Evolutionary conservation across 768 basidiomycete species (phyloP).

Genomic region (Sarcodon aspratus): DNA sequence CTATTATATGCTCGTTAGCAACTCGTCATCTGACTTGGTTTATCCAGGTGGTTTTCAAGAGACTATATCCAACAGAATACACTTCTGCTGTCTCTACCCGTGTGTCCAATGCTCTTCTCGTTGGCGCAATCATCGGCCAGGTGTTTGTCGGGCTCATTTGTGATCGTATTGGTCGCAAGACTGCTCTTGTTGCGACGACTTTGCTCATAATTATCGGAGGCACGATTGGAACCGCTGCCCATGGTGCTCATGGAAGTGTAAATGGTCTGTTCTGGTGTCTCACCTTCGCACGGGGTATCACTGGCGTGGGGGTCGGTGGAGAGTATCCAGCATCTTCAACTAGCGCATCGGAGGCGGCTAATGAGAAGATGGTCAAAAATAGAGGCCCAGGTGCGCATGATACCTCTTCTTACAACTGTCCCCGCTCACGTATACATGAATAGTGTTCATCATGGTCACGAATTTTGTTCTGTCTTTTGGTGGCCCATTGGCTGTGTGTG

Average conservation of each 20-base stretch:
- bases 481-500: constrained; percentile 53
- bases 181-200: constrained; percentile 62
- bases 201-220: constrained; percentile 60
- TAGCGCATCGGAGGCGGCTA: constrained; percentile 60
- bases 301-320: constrained; percentile 63
- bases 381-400: constrained; percentile 45
- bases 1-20: background rate
- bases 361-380: constrained; percentile 47
- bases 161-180: constrained; percentile 64
- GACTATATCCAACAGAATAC: constrained; percentile 52
- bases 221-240: constrained; percentile 55
- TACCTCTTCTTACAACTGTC: background rate
- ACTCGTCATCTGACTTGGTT: constrained; percentile 4
- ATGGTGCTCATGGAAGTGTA: constrained; percentile 43
- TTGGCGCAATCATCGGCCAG: constrained; percentile 57
- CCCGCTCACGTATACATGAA: background rate
- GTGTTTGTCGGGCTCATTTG: constrained; percentile 56
- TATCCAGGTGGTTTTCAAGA: constrained; percentile 49
- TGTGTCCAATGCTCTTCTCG: constrained; percentile 59
- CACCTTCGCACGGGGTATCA: constrained; percentile 60
- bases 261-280: constrained; percentile 65
- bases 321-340: constrained; percentile 71
- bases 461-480: constrained; percentile 63
- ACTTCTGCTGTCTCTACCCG: constrained; percentile 51
- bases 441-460: constrained; percentile 70